A percentile compares a stretch with the other conserved stretches of the same genome.
Evolutionary conservation across 2,329 filamentous ascomycete genomes (phyloP).

Genomic region (Fusarium penzigii): DNA sequence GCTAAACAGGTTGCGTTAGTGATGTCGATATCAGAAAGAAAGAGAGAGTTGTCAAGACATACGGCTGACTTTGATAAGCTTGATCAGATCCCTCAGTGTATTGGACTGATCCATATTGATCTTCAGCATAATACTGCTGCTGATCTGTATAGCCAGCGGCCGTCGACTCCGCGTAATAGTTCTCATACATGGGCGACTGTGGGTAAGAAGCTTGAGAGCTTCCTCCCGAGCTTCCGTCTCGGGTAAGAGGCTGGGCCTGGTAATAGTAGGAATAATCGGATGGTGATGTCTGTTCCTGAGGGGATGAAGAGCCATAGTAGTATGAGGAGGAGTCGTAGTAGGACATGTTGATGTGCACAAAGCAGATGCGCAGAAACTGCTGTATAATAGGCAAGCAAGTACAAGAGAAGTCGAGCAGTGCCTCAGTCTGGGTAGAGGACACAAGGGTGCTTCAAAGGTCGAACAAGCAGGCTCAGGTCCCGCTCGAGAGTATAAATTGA

Average conservation of each 20-base stretch:
- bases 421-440: slow-evolving; percentile 3
- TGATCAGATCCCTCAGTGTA: slow-evolving; percentile 2
- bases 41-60: neutral
- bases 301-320: slow-evolving; percentile 18
- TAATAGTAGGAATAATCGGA: slow-evolving; percentile 16
- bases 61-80: slow-evolving; percentile 16
- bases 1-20: slow-evolving; percentile 6
- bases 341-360: slow-evolving; percentile 15
- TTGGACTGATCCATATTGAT: slow-evolving; percentile 10
- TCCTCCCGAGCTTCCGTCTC: slow-evolving; percentile 33
- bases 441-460: slow-evolving; percentile 16
- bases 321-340: slow-evolving; percentile 13
- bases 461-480: slow-evolving; percentile 8
- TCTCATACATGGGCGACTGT: slow-evolving; percentile 27
- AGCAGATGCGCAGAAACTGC: neutral
- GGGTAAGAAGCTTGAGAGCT: slow-evolving; percentile 30
- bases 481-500: slow-evolving; percentile 2
- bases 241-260: slow-evolving; percentile 29
- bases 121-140: slow-evolving; percentile 10
- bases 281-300: slow-evolving; percentile 23
- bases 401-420: neutral
- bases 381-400: neutral
- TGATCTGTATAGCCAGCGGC: slow-evolving; percentile 11
- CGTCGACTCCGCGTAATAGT: slow-evolving; percentile 15
- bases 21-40: neutral